Evolutionary conservation across 2,329 filamentous ascomycete species (phyloP).

Genomic region (Cytospora piceae): DNA sequence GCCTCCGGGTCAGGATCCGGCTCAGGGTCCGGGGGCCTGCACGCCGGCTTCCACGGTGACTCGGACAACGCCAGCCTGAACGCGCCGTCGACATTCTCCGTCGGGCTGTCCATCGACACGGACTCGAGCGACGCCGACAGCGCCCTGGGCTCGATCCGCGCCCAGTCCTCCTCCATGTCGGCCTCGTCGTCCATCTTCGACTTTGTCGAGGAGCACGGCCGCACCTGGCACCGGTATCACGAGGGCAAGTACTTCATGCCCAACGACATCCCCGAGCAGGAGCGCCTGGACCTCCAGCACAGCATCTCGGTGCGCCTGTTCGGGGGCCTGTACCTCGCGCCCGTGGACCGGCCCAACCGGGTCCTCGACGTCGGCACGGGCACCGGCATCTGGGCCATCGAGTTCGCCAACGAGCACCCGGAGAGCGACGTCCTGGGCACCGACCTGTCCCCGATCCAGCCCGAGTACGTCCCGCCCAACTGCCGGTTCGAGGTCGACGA

Average conservation of each 20-base stretch:
- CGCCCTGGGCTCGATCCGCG: constrained; percentile 24
- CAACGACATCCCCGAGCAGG: constrained; percentile 30
- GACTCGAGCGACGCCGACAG: constrained; percentile 27
- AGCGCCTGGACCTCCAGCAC: constrained; percentile 32
- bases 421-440: constrained; percentile 34
- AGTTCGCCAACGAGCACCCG: constrained; percentile 34
- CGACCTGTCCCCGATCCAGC: constrained; percentile 36
- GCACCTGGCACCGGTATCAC: constrained; percentile 30
- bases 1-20: constrained; percentile 3
- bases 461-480: constrained; percentile 36
- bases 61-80: constrained; percentile 19
- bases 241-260: constrained; percentile 31
- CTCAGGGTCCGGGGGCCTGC: not conserved
- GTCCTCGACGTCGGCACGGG: constrained; percentile 39
- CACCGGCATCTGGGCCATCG: constrained; percentile 37
- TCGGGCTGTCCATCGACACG: constrained; percentile 26
- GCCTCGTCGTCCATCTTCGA: constrained; percentile 28
- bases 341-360: constrained; percentile 28
- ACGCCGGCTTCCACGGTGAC: constrained; percentile 13
- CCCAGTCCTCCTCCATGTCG: constrained; percentile 26
- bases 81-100: constrained; percentile 23
- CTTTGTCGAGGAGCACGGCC: constrained; percentile 29
- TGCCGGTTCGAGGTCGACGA: constrained; percentile 36
- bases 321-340: constrained; percentile 32
- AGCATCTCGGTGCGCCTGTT: constrained; percentile 29